Conservation (phyloP, 2,329 filamentous ascomycete genomes). For the Alternaria conjuncta region DNA sequence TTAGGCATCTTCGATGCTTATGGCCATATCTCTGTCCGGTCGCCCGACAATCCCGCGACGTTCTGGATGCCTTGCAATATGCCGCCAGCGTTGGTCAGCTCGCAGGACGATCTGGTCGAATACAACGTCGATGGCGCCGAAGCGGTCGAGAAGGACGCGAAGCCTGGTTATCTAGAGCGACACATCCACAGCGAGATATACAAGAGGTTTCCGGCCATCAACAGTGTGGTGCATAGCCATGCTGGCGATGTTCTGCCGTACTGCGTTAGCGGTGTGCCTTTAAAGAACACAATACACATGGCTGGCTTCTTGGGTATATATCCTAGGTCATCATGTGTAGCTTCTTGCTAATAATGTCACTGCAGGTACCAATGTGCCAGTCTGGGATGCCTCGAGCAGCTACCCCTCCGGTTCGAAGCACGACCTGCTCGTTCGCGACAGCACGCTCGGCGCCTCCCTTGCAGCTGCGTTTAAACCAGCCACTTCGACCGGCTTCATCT, state of each 20-base stretch:
- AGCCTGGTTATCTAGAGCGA: constrained; percentile 50
- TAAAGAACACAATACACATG: constrained; percentile 51
- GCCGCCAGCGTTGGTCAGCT: constrained; percentile 52
- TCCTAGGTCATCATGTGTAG: neutral
- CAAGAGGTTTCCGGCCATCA: constrained; percentile 52
- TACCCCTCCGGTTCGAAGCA: constrained; percentile 40
- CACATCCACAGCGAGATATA: constrained; percentile 56
- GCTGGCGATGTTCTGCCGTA: constrained; percentile 53
- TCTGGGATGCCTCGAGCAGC: constrained; percentile 43
- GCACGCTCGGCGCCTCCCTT: constrained; percentile 43
- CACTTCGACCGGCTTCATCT: constrained; percentile 47
- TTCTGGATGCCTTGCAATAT: constrained; percentile 56
- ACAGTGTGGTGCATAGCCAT: constrained; percentile 55
- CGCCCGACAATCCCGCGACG: constrained; percentile 54
- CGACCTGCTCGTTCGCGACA: constrained; percentile 44
- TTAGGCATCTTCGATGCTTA: constrained; percentile 59
- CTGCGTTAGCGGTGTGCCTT: constrained; percentile 49
- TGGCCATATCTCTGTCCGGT: constrained; percentile 62
- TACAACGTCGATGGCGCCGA: constrained; percentile 53
- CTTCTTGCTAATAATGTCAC: neutral
- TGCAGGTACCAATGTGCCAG: constrained; percentile 42
- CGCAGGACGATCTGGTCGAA: constrained; percentile 52
- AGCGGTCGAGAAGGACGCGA: constrained; percentile 43
- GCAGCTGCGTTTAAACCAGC: constrained; percentile 47
- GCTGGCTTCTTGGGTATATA: constrained; percentile 51